Evolutionary conservation across 768 basidiomycete species (phyloP), one percentile per base, ranked within the genome.

Genomic region (Amyloporia xantha): DNA sequence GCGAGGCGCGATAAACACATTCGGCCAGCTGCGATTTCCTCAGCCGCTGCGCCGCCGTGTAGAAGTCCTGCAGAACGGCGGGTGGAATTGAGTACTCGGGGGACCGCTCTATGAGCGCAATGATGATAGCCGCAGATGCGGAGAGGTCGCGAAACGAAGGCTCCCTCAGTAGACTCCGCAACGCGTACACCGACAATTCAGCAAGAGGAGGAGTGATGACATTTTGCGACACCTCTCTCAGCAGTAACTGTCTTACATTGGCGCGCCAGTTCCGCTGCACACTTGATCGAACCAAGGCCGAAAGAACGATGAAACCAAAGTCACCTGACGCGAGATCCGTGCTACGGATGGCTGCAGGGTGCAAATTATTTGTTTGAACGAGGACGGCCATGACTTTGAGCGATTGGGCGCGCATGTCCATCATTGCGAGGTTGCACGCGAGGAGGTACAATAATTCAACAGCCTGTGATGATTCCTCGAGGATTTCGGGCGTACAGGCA

Each of bases 251-350:
- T 11, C 69, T 59, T 1, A 77, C 78, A 33, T 71, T 65, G 23
- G 57, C 47, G 42, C 68, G 64, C 78, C 77, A 82, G 36, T 72
- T 66, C 76, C 78, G 82, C 53, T 75, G 68, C 33, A 80, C 56
- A 52, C 77, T 75, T 5, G 82, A 69, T 39, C 73, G 72, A 9
- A 77, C 68, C 27, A 83, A 59, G 11, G 76, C 70, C 21, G 73
- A 67, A 20, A 68, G 65, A 20, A 84, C 64, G 44, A 83, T 75
- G 17, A 73, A 62, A 19, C 65, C 59, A 41, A 79, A 71, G 53
- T 78, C 69, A 1, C 66, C 61, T 12, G 65, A 59, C n/a, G 62
- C 52, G 26, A 58, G 59, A 33, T 75, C 69, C 12, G 67, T 57
- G 36, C 64, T 60, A 10, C 67, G 61, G 33, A 82, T 61, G 2